Percentiles rank a stretch among this genome's conserved stretches.
These are phyloP conservation scores for Eimeria tenella DNA, from an alignment of 169 alveolate genomes.

Conservation along the genomic window DNA sequence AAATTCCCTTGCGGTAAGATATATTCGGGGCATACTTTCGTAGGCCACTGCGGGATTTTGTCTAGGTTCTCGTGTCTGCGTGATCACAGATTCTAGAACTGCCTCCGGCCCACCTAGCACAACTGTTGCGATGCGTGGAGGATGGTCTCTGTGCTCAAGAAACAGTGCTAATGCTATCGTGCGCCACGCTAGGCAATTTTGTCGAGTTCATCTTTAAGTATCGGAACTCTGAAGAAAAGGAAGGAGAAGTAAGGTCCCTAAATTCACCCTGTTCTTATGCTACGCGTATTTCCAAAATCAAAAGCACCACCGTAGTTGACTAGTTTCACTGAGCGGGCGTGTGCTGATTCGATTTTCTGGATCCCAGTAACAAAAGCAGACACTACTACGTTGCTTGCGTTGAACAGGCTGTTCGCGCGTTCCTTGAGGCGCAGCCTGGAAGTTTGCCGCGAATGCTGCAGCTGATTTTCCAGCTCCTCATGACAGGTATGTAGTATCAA, in stretches of 20 bases:
- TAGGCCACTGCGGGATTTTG: neutral
- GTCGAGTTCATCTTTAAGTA: conserved; percentile 76
- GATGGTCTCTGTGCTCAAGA: conserved; percentile 83
- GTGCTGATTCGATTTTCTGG: neutral
- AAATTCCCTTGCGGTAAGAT: too few species aligned
- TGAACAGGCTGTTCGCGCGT: conserved; percentile 85
- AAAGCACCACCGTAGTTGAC: neutral
- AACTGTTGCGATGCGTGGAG: conserved; percentile 81
- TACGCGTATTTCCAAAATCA: neutral
- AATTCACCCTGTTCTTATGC: neutral
- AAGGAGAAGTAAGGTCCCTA: conserved; percentile 64
- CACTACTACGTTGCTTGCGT: neutral
- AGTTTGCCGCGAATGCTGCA: conserved; percentile 88
- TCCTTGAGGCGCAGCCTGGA: conserved; percentile 88
- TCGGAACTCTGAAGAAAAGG: conserved; percentile 64
- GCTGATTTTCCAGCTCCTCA: conserved; percentile 89
- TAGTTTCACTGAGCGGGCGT: neutral
- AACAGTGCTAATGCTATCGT: conserved; percentile 83
- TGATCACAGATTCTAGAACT: conserved; percentile 74
- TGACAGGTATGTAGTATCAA: conserved; percentile 83
- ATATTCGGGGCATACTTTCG: too few species aligned
- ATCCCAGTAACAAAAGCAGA: neutral
- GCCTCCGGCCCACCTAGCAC: conserved; percentile 80
- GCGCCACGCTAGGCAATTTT: conserved; percentile 81
- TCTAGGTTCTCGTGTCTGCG: neutral